Percentiles rank a stretch among this genome's conserved stretches.
phyloP scores from a whole-genome alignment of 75 land plant genomes.

The Pseudotsuga menziesii region DNA sequence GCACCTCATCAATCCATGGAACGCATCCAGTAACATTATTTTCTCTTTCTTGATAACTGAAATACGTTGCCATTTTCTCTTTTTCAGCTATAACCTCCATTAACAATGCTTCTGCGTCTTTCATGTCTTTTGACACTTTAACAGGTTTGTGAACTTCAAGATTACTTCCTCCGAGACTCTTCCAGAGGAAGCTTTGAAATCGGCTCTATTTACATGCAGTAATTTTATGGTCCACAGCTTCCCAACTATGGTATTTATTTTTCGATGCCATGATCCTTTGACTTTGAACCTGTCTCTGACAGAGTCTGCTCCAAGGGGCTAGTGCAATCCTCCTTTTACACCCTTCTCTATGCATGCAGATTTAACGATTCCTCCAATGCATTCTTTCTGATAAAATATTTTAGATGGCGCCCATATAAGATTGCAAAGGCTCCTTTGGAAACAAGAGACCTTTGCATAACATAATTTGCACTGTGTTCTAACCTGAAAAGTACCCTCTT shows the following conservation, averaged over 20 bases:
- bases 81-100: conserved; percentile 67
- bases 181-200: conserved; percentile 26
- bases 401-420: conserved; percentile 69
- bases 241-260: conserved; percentile 6
- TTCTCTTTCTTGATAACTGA: conserved; percentile 41
- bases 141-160: conserved; percentile 24
- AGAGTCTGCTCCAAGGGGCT: no score
- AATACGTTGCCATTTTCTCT: conserved; percentile 44
- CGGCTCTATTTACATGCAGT: conserved; percentile 39
- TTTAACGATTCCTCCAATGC: no score
- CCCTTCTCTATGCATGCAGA: no score
- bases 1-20: conserved; percentile 5
- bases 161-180: conserved; percentile 25
- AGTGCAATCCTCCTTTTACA: no score
- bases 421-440: conserved; percentile 81
- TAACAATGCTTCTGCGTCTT: conserved; percentile 48
- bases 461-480: conserved; percentile 71
- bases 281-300: conserved; percentile 28
- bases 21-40: background rate
- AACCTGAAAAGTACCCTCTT: conserved; percentile 65
- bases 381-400: conserved; percentile 65
- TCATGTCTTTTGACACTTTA: conserved; percentile 33
- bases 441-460: conserved; percentile 64
- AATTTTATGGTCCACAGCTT: conserved; percentile 23
- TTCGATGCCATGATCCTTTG: conserved; percentile 23